Percentiles rank a stretch among this genome's conserved stretches.
phyloP scores from a whole-genome alignment of 2,329 filamentous ascomycete species.

The Microsporum ferrugineum region DNA sequence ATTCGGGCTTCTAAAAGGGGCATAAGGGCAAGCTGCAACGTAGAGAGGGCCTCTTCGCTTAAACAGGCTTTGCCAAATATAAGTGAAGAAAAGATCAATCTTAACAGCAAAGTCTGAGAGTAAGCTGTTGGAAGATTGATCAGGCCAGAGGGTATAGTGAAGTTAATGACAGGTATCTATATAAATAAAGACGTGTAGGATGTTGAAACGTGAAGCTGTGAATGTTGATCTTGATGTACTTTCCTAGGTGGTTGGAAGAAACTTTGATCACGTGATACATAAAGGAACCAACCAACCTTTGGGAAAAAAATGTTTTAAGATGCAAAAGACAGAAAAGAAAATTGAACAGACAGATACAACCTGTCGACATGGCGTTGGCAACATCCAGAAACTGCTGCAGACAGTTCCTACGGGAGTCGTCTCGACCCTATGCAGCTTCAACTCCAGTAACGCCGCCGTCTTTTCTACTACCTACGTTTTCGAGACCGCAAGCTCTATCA shows the following conservation, averaged over 20 bases:
- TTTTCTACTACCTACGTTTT: constrained; percentile 64
- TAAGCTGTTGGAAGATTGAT: not conserved
- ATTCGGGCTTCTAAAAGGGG: not conserved
- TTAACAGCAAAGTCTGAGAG: not conserved
- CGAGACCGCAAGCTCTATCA: constrained; percentile 24
- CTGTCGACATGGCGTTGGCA: constrained; percentile 22
- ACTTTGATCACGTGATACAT: not conserved
- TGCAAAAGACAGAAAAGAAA: not conserved
- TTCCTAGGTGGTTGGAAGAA: not conserved
- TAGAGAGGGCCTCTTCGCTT: not conserved
- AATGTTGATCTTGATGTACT: not conserved
- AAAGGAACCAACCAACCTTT: not conserved
- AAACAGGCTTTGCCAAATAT: not conserved
- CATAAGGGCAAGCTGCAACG: not conserved
- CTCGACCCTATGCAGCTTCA: constrained; percentile 35
- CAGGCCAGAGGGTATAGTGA: not conserved
- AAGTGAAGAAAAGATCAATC: not conserved
- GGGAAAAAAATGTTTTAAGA: not conserved
- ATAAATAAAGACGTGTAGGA: not conserved
- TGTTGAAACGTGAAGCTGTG: not conserved
- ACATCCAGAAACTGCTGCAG: constrained; percentile 49
- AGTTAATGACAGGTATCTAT: not conserved
- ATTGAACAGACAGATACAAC: not conserved
- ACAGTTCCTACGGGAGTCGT: constrained; percentile 41
- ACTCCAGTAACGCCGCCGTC: constrained; percentile 40